Conservation (phyloP, 306 rosid genomes). For the Acacia acuminata region DNA sequence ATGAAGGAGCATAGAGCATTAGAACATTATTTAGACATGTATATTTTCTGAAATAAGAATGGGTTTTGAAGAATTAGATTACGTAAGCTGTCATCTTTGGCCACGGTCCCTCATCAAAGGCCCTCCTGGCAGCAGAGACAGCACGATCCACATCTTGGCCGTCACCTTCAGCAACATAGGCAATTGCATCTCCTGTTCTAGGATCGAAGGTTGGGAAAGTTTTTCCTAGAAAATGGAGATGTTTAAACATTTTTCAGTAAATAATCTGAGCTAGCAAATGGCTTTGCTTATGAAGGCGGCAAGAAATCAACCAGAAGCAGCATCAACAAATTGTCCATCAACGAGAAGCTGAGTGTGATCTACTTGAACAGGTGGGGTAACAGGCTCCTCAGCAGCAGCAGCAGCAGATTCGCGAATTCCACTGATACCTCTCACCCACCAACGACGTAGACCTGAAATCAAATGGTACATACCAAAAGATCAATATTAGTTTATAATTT, state of each 20-base stretch:
- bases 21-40: background rate
- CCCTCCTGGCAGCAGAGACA: slow-evolving; percentile 72
- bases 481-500: background rate
- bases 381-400: slow-evolving; percentile 46
- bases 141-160: slow-evolving; percentile 65
- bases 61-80: background rate
- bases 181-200: slow-evolving; percentile 64
- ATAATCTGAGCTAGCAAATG: background rate
- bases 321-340: slow-evolving; percentile 70
- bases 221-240: slow-evolving; percentile 50
- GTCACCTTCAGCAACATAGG: slow-evolving; percentile 69
- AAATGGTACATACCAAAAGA: background rate
- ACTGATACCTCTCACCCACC: slow-evolving; percentile 38
- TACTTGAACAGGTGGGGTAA: slow-evolving; percentile 52
- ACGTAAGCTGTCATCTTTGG: slow-evolving; percentile 90
- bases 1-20: background rate
- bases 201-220: slow-evolving; percentile 74
- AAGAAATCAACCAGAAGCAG: slow-evolving; percentile 63
- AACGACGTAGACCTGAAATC: slow-evolving; percentile 39
- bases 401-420: slow-evolving; percentile 50
- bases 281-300: background rate
- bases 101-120: slow-evolving; percentile 89
- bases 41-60: background rate
- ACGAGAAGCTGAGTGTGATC: slow-evolving; percentile 59
- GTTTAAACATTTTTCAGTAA: background rate